These are phyloP conservation scores for Yamadazyma triangularis DNA, from an alignment of 1,139 yeast species.

Conservation along the genomic window DNA sequence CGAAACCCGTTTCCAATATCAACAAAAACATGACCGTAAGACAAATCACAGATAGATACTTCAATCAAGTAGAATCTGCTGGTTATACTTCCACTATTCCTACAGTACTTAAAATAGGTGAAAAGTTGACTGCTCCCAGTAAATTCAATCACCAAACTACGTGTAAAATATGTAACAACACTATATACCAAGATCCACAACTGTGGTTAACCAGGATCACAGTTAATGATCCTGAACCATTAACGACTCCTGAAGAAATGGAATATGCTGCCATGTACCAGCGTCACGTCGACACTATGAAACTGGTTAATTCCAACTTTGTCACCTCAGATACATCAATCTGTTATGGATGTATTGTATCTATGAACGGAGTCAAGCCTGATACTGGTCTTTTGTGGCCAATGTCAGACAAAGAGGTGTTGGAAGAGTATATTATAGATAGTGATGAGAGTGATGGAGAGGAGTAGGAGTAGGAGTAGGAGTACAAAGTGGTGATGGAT, in stretches of 20 bases:
- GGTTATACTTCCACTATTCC: slow-evolving; percentile 91
- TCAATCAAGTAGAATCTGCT: slow-evolving; percentile 60
- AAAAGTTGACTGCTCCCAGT: slow-evolving; percentile 61
- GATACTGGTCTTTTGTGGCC: slow-evolving; percentile 48
- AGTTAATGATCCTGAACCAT: slow-evolving; percentile 53
- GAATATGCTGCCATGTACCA: slow-evolving; percentile 25
- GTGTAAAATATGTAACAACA: slow-evolving; percentile 53
- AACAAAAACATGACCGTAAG: slow-evolving; percentile 75
- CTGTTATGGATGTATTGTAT: slow-evolving; percentile 79
- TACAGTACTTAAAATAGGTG: slow-evolving; percentile 88
- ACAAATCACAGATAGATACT: slow-evolving; percentile 73
- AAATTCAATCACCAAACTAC: slow-evolving; percentile 11
- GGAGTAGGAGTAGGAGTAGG: too few relatives aligned
- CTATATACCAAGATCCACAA: slow-evolving; percentile 53
- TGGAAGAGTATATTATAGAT: slow-evolving; percentile 47
- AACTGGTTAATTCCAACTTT: slow-evolving; percentile 1
- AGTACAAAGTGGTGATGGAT: too few relatives aligned
- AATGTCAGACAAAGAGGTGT: slow-evolving; percentile 16
- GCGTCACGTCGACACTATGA: slow-evolving; percentile 7
- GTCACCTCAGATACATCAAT: slow-evolving; percentile 23
- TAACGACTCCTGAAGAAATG: slow-evolving; percentile 46
- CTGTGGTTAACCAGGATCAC: slow-evolving; percentile 75
- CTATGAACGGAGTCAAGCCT: slow-evolving; percentile 43
- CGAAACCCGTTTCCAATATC: slow-evolving; percentile 27
- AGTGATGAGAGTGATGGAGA: slow-evolving; percentile 6